phyloP scores from a whole-genome alignment of 805 yeast genomes.

The Lipomyces starkeyi region DNA sequence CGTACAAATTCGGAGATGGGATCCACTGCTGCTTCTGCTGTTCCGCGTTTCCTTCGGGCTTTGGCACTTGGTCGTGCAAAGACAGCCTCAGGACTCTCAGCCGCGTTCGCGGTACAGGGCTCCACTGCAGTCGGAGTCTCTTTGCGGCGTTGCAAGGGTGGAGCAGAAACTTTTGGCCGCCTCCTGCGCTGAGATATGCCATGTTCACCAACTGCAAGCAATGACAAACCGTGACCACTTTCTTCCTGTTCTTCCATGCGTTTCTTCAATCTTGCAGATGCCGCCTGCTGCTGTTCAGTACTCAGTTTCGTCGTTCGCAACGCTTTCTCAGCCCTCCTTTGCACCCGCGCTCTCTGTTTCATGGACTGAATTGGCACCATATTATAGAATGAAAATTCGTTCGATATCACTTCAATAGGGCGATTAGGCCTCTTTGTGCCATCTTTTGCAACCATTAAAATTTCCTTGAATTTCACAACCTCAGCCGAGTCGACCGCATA shows the following conservation, averaged over 20 bases:
- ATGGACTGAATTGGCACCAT: conserved; percentile 18
- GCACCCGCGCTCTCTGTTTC: conserved; percentile 16
- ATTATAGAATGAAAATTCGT: conserved; percentile 33
- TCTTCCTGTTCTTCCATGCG: conserved; percentile 21
- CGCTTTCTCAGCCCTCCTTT: conserved; percentile 30
- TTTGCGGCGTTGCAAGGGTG: neutral
- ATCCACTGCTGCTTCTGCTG: neutral
- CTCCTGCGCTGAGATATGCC: conserved; percentile 3
- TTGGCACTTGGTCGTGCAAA: neutral
- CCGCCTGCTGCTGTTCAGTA: conserved; percentile 22
- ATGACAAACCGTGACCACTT: neutral
- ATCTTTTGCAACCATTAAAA: conserved; percentile 23
- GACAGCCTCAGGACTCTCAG: neutral
- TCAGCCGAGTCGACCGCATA: conserved; percentile 40
- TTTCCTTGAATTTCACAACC: conserved; percentile 34
- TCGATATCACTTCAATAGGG: conserved; percentile 25
- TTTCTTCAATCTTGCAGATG: conserved; percentile 26
- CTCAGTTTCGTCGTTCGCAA: conserved; percentile 15
- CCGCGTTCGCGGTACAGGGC: neutral
- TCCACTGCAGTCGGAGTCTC: neutral
- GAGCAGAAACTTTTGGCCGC: neutral
- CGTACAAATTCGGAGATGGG: conserved; percentile 15
- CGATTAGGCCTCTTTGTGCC: conserved; percentile 7
- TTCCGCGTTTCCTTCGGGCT: neutral
- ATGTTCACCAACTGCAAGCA: conserved; percentile 3